phyloP scores from a whole-genome alignment of 768 basidiomycete species.

The Termitomyces eurrhizus region DNA sequence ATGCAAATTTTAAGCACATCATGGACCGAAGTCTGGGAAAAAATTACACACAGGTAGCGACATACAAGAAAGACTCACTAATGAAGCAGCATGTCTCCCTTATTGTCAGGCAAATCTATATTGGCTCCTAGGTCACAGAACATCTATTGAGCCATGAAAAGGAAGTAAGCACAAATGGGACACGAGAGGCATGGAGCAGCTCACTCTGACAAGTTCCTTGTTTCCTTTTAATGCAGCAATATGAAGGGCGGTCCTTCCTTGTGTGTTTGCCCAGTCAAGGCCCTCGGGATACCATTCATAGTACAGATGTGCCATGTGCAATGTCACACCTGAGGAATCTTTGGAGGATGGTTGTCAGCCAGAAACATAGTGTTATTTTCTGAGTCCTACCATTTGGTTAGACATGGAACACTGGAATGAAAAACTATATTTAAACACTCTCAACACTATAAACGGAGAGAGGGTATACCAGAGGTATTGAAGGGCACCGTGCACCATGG shows the following conservation, averaged over 20 bases:
- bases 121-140: constrained; percentile 90
- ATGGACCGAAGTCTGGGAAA: constrained; percentile 3
- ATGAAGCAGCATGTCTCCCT: constrained; percentile 90
- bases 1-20: background rate
- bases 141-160: constrained; percentile 50
- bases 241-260: constrained; percentile 89
- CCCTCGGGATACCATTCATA: constrained; percentile 83
- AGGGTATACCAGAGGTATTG: no score
- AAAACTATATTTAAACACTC: constrained; percentile 40
- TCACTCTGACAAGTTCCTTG: constrained; percentile 82
- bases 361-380: no score
- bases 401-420: background rate
- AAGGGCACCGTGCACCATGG: no score
- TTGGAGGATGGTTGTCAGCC: no score
- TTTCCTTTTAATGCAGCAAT: constrained; percentile 86
- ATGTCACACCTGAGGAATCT: no score
- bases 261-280: constrained; percentile 88
- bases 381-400: background rate
- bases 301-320: constrained; percentile 47
- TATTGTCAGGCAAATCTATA: constrained; percentile 83
- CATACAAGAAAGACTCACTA: constrained; percentile 54
- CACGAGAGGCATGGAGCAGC: constrained; percentile 10
- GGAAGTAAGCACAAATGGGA: background rate
- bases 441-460: constrained; percentile 13
- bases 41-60: constrained; percentile 49